A percentile compares a stretch with the other conserved stretches of the same genome.
These are phyloP conservation scores for Tuber umbilicatum DNA, from an alignment of 495 filamentous ascomycete species.

Conservation along the genomic window DNA sequence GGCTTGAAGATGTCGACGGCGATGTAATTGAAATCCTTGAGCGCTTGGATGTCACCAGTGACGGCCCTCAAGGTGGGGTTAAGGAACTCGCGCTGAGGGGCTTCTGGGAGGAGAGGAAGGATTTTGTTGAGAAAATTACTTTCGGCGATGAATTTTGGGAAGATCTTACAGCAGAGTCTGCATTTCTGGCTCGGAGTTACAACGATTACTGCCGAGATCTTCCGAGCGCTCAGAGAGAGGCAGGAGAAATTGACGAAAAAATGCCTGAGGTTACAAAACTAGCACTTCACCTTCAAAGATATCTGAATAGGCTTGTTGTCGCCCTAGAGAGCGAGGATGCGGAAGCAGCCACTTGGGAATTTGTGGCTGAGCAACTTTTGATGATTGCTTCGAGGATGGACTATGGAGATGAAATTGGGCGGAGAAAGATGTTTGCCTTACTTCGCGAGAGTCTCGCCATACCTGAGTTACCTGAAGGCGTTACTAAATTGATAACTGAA, in stretches of 20 bases:
- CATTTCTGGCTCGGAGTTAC: constrained; percentile 82
- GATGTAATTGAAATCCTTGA: constrained; percentile 83
- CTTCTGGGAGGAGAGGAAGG: constrained; percentile 90
- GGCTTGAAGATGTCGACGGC: constrained; percentile 89
- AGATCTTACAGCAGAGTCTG: constrained; percentile 70
- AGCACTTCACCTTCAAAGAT: constrained; percentile 71
- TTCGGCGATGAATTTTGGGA: constrained; percentile 90
- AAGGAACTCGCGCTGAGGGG: constrained; percentile 85
- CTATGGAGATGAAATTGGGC: constrained; percentile 89
- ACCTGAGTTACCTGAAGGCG: constrained; percentile 82
- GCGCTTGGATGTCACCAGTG: constrained; percentile 85
- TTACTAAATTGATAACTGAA: constrained; percentile 79
- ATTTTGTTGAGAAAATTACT: constrained; percentile 72
- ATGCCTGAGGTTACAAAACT: constrained; percentile 90
- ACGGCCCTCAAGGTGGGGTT: constrained; percentile 81
- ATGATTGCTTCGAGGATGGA: constrained; percentile 87
- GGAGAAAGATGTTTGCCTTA: constrained; percentile 88
- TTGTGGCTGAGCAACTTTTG: constrained; percentile 88
- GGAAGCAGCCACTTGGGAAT: constrained; percentile 68
- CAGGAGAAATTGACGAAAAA: constrained; percentile 74
- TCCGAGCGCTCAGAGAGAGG: constrained; percentile 52
- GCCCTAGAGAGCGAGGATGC: constrained; percentile 61
- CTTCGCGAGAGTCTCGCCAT: constrained; percentile 77
- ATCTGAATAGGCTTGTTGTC: constrained; percentile 69
- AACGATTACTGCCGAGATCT: constrained; percentile 74